phyloP scores from a whole-genome alignment of 495 filamentous ascomycete genomes.

The Parathielavia hyrcaniae region DNA sequence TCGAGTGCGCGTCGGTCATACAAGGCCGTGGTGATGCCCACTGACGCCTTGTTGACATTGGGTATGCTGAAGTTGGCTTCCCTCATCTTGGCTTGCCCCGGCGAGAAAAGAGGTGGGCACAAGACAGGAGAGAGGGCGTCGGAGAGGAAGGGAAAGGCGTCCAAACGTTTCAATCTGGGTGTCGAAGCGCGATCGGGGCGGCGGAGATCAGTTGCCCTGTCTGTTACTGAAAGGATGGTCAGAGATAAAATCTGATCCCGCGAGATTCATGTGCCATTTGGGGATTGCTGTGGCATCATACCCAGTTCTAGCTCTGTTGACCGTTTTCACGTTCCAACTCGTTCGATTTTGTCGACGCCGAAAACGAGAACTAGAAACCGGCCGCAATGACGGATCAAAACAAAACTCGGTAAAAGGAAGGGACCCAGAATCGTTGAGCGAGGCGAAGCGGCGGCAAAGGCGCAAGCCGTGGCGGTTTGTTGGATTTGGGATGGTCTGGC shows the following conservation, averaged over 20 bases:
- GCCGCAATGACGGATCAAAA: background rate
- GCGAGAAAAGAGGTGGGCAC: slow-evolving; percentile 31
- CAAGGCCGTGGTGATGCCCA: slow-evolving; percentile 96
- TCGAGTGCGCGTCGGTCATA: slow-evolving; percentile 96
- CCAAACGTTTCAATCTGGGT: background rate
- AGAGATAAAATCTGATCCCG: slow-evolving; percentile 17
- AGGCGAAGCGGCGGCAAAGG: background rate
- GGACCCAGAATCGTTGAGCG: slow-evolving; percentile 1
- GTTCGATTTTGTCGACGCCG: slow-evolving; percentile 4
- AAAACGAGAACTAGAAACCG: slow-evolving; percentile 3
- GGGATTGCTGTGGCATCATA: slow-evolving; percentile 7
- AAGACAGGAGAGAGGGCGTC: slow-evolving; percentile 24
- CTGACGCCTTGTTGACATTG: slow-evolving; percentile 98
- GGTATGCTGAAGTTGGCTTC: slow-evolving; percentile 99
- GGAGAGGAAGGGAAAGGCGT: background rate
- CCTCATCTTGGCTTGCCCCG: slow-evolving; percentile 62
- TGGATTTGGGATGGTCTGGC: background rate
- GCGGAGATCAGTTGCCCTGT: background rate
- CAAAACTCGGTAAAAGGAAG: slow-evolving; percentile 5
- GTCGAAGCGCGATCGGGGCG: slow-evolving; percentile 5
- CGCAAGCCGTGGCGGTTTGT: background rate
- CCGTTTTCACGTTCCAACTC: slow-evolving; percentile 9
- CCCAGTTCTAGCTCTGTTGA: slow-evolving; percentile 4
- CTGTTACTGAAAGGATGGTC: slow-evolving; percentile 8
- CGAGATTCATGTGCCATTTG: slow-evolving; percentile 6